Base-by-base conservation (phyloP, 352 stramenopile genomes). In the Globisporangium solare region DNA sequence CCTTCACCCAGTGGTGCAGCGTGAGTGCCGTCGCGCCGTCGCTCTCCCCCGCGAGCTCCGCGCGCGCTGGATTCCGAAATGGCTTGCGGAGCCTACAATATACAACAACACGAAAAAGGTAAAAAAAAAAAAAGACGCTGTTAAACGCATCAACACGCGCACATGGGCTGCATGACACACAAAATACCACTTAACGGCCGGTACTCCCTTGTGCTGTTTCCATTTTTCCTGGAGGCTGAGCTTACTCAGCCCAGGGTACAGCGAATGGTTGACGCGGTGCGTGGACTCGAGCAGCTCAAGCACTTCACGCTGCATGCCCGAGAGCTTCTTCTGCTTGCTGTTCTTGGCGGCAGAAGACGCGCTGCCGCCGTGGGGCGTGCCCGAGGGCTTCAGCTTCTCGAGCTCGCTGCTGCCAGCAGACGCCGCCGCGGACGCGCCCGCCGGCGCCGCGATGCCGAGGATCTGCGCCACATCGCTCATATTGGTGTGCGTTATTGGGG, bases 401-500 rank as follows among this genome's bases (percentile, higher is more conserved):
- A 86, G 52, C n/a, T 82, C 74, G 27, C 56, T 70, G 37, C 31
- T 54, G 15, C 20, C 24, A 24, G 53, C 51, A 6, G 68, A 51
- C 6, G 56, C 41, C n/a, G n/a, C 21, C 6, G 52, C 22, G 43
- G 64, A 37, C 1, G 61, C 55, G 50, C 32, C 42, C 27, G 32
- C 39, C 21, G 46, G 60, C 18, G 37, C 66, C 67, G 67, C 65
- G 22, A 87, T 61, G 24, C 79, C 76, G 40, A 89, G 64, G 51
- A 89, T 89, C 66, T 89, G 76, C 54, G 79, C 76, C 2, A 89
- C 74, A 67, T 89, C 79, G 58, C 74, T 74, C 79, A 89, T 89
- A 41, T 31, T 61, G 39, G 39, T 43, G 39, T 10, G 7, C 27
- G 27, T 35, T 35, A 10, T 35, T 35, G 4, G 5, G 27, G 27